phyloP scores from a whole-genome alignment of 2,329 filamentous ascomycete species.

The Sclerotinia spermophila region DNA sequence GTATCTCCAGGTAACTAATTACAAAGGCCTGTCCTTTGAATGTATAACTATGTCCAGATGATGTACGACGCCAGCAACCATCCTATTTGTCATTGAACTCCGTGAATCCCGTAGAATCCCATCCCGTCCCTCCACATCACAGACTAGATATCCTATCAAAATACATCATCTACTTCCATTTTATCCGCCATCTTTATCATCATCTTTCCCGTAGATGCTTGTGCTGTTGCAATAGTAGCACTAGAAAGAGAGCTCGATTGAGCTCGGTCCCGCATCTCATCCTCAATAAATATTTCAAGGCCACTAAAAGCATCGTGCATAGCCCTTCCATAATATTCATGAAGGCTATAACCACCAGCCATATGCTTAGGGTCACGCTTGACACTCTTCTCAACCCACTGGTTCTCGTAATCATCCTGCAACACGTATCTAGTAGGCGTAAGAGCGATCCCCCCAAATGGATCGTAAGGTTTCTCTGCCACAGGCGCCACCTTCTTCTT shows the following conservation, averaged over 20 bases:
- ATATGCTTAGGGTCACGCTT: conserved; percentile 62
- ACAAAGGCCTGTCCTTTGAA: conserved; percentile 11
- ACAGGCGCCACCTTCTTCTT: conserved; percentile 60
- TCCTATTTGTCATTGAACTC: conserved; percentile 1
- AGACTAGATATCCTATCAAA: conserved; percentile 31
- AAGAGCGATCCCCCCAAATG: conserved; percentile 74
- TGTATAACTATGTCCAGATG: conserved; percentile 10
- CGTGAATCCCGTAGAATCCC: not conserved
- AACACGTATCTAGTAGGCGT: conserved; percentile 67
- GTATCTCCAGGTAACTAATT: conserved; percentile 22
- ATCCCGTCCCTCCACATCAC: not conserved
- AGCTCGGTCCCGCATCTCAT: conserved; percentile 49
- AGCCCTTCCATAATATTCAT: conserved; percentile 76
- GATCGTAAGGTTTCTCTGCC: conserved; percentile 77
- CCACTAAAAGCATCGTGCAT: conserved; percentile 89
- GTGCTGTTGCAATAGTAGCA: conserved; percentile 39
- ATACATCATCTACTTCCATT: conserved; percentile 51
- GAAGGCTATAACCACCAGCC: conserved; percentile 78
- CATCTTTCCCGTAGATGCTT: conserved; percentile 36
- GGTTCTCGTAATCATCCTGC: conserved; percentile 67
- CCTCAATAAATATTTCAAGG: conserved; percentile 78
- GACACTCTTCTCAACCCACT: conserved; percentile 65
- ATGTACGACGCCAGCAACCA: not conserved
- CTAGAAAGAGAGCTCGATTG: conserved; percentile 34
- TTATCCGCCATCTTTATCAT: conserved; percentile 35